Evolutionary conservation across 345 rosid species (phyloP), one percentile per base, ranked within the genome.

Genomic region (Populus nigra): DNA sequence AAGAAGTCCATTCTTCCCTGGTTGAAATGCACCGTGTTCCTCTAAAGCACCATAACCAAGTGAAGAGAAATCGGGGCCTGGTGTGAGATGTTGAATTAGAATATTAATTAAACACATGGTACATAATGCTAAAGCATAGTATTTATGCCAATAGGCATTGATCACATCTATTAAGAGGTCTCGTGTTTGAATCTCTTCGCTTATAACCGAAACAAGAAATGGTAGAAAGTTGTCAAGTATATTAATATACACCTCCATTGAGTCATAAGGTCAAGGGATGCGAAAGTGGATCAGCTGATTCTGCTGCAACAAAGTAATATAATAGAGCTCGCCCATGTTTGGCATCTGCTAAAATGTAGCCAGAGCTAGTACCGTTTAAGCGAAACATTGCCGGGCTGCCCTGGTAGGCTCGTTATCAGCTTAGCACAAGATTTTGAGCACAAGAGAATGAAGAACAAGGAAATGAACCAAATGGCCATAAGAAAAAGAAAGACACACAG

Each of bases 11-110:
- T 79, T 75, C 43, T 75, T 62, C 29, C 74, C 81, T 3, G 81
- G 87, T 69, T 78, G 76, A 74, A 87, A 87, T 61, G 86, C 83
- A 43, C 85, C 85, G 15, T 78, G 72, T 73, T 85, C 83, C 83
- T 76, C 80, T 73, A 85, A 83, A 12, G 85, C 82, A 11, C 85
- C 85, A 62, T 76, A 79, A 25, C 88, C 86, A 73, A 85, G 72
- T 25, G 86, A 85, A 47, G 90, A 87, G 74, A 86, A 87, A 22
- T 80, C 90, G 7, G 85, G 8, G 8, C 88, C 88, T 81, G 69
- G 13, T 2, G 11, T 69, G 27, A 41, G 43, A 39, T 1, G 5
- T 27, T 12, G 39, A 36, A 10, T 18, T 35, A 10, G 47, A 20
- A 18, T 11, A 36, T 22, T 16, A 35, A 29, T 23, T 10, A 65